These are phyloP conservation scores for Agapanthus africanus DNA, from an alignment of 106 monocot genomes.

Conservation along the genomic window DNA sequence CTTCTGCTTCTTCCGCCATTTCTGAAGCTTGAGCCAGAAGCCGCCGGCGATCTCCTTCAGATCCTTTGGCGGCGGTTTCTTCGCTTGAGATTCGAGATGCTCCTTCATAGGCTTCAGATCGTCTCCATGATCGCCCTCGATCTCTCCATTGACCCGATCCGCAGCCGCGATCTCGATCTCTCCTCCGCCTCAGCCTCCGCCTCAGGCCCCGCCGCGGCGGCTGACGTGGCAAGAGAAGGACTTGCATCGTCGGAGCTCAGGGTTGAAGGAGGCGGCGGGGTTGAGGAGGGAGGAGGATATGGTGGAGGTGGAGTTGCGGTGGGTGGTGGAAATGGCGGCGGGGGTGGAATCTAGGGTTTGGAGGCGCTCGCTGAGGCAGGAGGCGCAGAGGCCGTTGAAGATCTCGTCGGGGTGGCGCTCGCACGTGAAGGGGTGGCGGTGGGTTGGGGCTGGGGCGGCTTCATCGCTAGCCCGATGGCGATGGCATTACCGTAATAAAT, in stretches of 20 bases:
- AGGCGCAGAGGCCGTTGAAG: conserved; percentile 51
- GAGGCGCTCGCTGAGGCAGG: conserved; percentile 70
- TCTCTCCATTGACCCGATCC: conserved; percentile 4
- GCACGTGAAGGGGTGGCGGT: conserved; percentile 16
- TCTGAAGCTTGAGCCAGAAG: conserved; percentile 30
- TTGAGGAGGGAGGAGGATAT: conserved; percentile 20
- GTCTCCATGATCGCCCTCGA: conserved; percentile 15
- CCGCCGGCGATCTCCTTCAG: conserved; percentile 20
- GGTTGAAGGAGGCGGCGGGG: conserved; percentile 1
- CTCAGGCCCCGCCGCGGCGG: neutral
- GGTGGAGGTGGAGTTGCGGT: conserved; percentile 22
- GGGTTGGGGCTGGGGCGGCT: neutral
- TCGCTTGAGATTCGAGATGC: conserved; percentile 12
- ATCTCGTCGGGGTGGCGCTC: conserved; percentile 39
- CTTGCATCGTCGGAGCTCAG: conserved; percentile 62
- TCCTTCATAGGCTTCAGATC: conserved; percentile 11
- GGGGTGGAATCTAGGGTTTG: conserved; percentile 24
- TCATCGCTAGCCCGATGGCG: neutral
- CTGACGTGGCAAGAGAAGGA: conserved; percentile 13
- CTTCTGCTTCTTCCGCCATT: conserved; percentile 24
- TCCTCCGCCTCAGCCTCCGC: too few species aligned
- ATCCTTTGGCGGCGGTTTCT: conserved; percentile 8
- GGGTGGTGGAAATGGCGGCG: conserved; percentile 14
- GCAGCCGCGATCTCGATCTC: conserved; percentile 4
- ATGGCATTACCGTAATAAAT: too few species aligned